Conservation (phyloP, 2,329 filamentous ascomycete genomes). For the Penicillium sp. region DNA sequence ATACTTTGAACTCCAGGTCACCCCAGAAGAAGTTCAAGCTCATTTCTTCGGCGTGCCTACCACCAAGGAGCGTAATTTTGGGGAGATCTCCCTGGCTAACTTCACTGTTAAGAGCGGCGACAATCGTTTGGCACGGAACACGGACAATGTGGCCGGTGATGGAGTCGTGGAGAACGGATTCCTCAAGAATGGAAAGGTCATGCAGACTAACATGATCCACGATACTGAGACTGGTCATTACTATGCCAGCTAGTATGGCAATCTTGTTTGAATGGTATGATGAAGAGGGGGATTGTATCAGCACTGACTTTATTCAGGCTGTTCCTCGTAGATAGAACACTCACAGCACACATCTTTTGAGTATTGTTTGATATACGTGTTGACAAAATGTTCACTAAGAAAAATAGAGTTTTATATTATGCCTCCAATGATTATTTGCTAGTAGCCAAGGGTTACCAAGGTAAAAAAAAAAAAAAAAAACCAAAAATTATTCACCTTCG, state of each 20-base stretch:
- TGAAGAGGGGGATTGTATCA: background rate
- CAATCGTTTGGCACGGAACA: conserved; percentile 56
- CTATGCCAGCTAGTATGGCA: conserved; percentile 4
- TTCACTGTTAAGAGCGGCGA: conserved; percentile 65
- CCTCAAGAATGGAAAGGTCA: conserved; percentile 33
- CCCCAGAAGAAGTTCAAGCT: conserved; percentile 58
- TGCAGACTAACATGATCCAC: conserved; percentile 36
- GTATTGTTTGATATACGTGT: no score
- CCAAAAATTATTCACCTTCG: no score
- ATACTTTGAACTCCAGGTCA: conserved; percentile 66
- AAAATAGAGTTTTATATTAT: no score
- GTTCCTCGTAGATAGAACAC: no score
- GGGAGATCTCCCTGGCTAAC: conserved; percentile 67
- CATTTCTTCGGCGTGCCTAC: conserved; percentile 65
- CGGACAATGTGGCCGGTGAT: conserved; percentile 34
- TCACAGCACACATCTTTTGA: no score
- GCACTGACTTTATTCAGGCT: background rate
- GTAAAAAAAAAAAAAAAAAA: no score
- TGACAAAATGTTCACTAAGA: background rate
- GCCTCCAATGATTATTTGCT: no score
- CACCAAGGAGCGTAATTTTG: conserved; percentile 58
- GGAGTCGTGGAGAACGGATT: conserved; percentile 48
- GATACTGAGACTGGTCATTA: conserved; percentile 34
- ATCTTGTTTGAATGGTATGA: conserved; percentile 1
- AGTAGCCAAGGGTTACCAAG: no score